A percentile compares a stretch with the other conserved stretches of the same genome.
Evolutionary conservation across 176 grass and related monocot genomes (phyloP).

Genomic region (Tillandsia leiboldiana): DNA sequence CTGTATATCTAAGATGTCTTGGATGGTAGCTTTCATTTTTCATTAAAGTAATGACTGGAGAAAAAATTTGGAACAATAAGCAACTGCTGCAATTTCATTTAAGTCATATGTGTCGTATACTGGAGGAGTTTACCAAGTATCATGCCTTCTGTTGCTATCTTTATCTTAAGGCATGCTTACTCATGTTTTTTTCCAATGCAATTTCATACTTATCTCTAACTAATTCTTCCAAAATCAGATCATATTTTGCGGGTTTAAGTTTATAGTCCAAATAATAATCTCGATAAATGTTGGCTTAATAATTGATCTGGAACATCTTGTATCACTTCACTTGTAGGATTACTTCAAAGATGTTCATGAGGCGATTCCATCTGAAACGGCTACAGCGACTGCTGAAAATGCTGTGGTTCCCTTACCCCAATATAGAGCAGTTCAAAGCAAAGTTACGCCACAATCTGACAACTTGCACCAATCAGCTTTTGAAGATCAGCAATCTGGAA

Average conservation of each 20-base stretch:
- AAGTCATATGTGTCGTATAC: too few relatives aligned
- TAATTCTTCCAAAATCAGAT: neutral
- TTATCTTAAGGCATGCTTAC: too few relatives aligned
- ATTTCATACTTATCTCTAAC: neutral
- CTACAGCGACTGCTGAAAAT: slow-evolving; percentile 16
- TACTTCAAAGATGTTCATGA: slow-evolving; percentile 14
- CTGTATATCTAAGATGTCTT: too few relatives aligned
- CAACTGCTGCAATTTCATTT: too few relatives aligned
- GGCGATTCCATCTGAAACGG: slow-evolving; percentile 6
- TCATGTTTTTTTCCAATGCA: neutral
- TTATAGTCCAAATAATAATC: neutral
- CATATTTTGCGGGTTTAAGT: neutral
- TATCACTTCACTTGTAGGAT: slow-evolving; percentile 24
- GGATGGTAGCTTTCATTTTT: too few relatives aligned
- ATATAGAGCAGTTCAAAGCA: slow-evolving; percentile 16
- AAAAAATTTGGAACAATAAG: too few relatives aligned
- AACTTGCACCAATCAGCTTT: slow-evolving; percentile 7
- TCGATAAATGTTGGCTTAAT: neutral
- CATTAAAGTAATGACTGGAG: too few relatives aligned
- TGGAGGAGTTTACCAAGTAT: too few relatives aligned
- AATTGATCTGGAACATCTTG: neutral
- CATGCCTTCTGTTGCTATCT: too few relatives aligned
- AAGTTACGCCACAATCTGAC: slow-evolving; percentile 14
- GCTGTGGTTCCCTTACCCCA: slow-evolving; percentile 13
- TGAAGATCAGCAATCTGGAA: slow-evolving; percentile 27